Percentiles rank a stretch among this genome's conserved stretches.
Evolutionary conservation across 2,329 filamentous ascomycete species (phyloP).

Genomic region (Calonectria crousiana): DNA sequence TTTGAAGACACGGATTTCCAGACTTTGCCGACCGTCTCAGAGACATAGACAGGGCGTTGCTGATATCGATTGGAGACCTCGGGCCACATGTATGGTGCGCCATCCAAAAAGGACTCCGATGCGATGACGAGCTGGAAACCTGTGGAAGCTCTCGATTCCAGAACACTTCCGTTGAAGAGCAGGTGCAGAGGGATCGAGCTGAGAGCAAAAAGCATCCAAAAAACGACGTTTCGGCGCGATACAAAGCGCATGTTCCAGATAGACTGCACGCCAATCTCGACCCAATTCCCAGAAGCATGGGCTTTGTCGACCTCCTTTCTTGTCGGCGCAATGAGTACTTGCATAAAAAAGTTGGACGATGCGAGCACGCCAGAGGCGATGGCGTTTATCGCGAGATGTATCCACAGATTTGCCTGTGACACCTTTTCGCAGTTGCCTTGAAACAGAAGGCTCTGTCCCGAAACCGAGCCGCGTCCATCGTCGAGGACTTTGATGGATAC

Average conservation of each 20-base stretch:
- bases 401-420: constrained; percentile 31
- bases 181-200: constrained; percentile 24
- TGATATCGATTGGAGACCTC: not conserved
- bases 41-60: not conserved
- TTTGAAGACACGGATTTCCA: constrained; percentile 8
- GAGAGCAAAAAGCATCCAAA: constrained; percentile 15
- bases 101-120: not conserved
- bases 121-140: constrained; percentile 25
- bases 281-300: constrained; percentile 45
- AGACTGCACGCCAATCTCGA: constrained; percentile 33
- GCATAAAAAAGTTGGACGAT: constrained; percentile 65
- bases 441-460: constrained; percentile 19
- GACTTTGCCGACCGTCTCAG: constrained; percentile 7
- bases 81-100: constrained; percentile 7
- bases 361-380: constrained; percentile 58
- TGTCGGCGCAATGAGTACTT: constrained; percentile 62
- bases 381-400: constrained; percentile 62
- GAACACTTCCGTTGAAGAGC: constrained; percentile 14
- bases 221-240: not conserved
- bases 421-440: constrained; percentile 28
- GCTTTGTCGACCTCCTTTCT: constrained; percentile 61
- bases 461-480: not conserved
- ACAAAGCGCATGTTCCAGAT: constrained; percentile 25
- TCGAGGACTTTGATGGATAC: not conserved
- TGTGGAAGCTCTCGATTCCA: constrained; percentile 28